Evolutionary conservation across 352 stramenopile species (phyloP), one percentile per base, ranked within the genome.

Genomic region (Pythium diclinum): DNA sequence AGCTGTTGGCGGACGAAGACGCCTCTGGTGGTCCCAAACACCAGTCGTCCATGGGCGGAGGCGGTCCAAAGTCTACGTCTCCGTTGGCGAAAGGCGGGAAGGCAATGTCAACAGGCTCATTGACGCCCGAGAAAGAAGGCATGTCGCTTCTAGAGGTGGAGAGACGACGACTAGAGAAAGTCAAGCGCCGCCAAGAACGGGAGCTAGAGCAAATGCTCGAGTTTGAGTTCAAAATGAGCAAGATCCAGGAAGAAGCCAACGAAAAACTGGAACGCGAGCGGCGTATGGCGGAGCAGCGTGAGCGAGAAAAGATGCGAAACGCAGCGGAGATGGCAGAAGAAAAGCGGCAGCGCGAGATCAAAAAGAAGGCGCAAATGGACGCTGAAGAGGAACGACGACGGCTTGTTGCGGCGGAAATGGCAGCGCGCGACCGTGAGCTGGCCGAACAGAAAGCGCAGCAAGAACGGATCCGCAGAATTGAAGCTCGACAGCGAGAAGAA

Each of bases 121-220:
- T 61, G 10, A 72, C 63, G 13, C 62, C 60, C 0, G 69, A 77
- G 19, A 71, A 72, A 16, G 68, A 67, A 48, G 46, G 36, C 10
- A 28, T 72, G 11, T 78, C 78, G 5, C 63, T 95, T 32, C 30
- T 95, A 2, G 73, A 92, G 10, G 76, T 93, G 32, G 87, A 95
- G 62, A 66, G 80, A 7, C 73, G 80, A 32, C 72, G 87, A 28
- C 73, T 95, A 2, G 84, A 91, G 56, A 95, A 95, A 49, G 71
- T 95, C 19, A 77, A 84, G 51, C 69, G 81, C 13, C 80, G 85
- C 3, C 85, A 94, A 69, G 81, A 95, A 57, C 81, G 81, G 1
- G 85, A 94, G 53, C 69, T 97, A 0, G 87, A 94, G 57, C 89
- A 97, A 79, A 94, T 97, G 84, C 78, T 97, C n/a, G 80, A 91